Evolutionary conservation across 2,329 filamentous ascomycete genomes (phyloP), one percentile per base, ranked within the genome.

Genomic region (Hymenoscyphus infarciens): DNA sequence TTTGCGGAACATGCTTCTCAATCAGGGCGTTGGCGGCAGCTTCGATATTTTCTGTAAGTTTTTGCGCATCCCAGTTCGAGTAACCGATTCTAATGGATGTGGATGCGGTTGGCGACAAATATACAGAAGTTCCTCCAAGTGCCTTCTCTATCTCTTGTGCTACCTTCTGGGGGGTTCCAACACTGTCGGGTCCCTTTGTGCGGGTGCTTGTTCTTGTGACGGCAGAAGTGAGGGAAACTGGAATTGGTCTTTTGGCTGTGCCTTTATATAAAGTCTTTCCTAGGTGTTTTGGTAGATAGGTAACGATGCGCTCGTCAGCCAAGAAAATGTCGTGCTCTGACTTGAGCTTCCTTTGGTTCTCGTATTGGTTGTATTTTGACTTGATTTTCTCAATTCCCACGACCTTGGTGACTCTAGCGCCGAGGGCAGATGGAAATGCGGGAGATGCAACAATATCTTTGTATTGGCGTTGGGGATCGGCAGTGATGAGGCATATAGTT

Each of bases 201-300:
- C 80, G 79, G 75, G 86, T 85, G 66, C 86, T 81, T 19, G 81
- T 81, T 76, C 85, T 89, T 67, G 83, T 80, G 60, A 82, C 81
- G 74, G 86, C 82, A 66, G 87, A 76, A 71, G 80, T 83, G 65
- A 98, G 82, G 53, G 83, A 81, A 42, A 98, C 84, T 29, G 95
- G 93, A 63, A 99, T 87, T 10, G 95, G 95, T 45, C 94, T 84
- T 83, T 98, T 98, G 67, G 79, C 77, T 2, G 88, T 91, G 62
- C 80, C 83, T 80, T 92, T 89, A 84, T 95, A 98, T 77, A 99
- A 98, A 1, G 89, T 89, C 80, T 97, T 98, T 70, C 94, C 95
- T 13, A 99, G 86, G 2, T 87, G 81, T 67, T 85, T 84, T 62
- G 93, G 91, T 64, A 98, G 82, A 31, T 82, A 79, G 74, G 84